Base-by-base conservation (phyloP, 2,329 filamentous ascomycete genomes). In the Arachnomyces sp. region DNA sequence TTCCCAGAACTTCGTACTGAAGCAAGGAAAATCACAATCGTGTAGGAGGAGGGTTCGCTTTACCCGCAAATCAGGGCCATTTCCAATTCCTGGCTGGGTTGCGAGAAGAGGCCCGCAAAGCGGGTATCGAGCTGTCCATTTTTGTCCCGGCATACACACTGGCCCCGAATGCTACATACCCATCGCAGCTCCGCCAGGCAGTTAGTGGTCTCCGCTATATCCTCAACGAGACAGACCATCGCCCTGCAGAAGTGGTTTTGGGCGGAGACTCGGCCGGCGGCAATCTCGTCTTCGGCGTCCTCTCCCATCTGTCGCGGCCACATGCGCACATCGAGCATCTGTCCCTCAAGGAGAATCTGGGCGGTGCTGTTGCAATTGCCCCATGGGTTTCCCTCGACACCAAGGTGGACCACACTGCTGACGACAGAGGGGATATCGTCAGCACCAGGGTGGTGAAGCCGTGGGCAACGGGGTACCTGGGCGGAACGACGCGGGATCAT, bases 141-240 rank as follows among this genome's bases (percentile, higher is more conserved):
- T 63, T 78, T 36, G 59, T 77, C 39, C 62, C 75, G 12, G 65
- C 66, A 18, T 82, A 81, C 56, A 68, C 69, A 11, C 67, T 79
- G 17, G 66, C 73, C 2, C 65, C 66, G 0, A 44, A 56, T 14
- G 56, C 45, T 3, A 48, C 37, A 9, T 68, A 68, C 43, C 66
- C 66, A 13, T 59, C 52, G 3, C 65, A 67, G 32, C 49, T 68
- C 12, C 53, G 54, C 15, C 59, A 68, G 43, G 55, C 57, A 18
- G 54, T 62, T 31, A 61, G 58, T 31, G 57, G 55, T 2, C 52
- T 69, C 9, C 58, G 56, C 7, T 62, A 67, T 50, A 59, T 66
- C 38, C 49, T 65, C 44, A 49, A 47, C 2, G 50, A 59, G 4
- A 51, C 56, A 1, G 44, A 45, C 17, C 59, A 56, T 5, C 52